phyloP scores from a whole-genome alignment of 164 flowering plant species.

The Macadamia tetraphylla region DNA sequence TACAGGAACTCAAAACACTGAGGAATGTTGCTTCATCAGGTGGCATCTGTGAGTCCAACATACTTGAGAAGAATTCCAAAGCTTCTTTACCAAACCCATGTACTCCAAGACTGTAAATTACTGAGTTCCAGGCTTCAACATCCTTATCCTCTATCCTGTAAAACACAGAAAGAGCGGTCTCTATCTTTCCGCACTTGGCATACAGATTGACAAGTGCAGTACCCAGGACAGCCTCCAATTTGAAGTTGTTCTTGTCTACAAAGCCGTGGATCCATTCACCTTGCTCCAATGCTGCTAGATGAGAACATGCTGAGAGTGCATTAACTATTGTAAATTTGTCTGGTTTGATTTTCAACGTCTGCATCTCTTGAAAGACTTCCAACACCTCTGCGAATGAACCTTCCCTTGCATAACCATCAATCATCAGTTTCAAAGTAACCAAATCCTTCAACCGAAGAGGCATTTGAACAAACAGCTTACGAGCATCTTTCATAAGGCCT shows the following conservation, averaged over 20 bases:
- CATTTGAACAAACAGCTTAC: too few species aligned
- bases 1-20: too few species aligned
- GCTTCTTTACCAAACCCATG: too few species aligned
- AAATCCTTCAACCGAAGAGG: background rate
- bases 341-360: too few species aligned
- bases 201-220: slow-evolving; percentile 4
- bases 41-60: too few species aligned
- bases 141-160: background rate
- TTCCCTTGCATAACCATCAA: background rate
- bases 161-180: slow-evolving; percentile 3
- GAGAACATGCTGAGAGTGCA: background rate
- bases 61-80: too few species aligned
- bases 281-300: background rate
- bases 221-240: background rate
- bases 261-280: background rate
- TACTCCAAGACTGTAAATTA: too few species aligned
- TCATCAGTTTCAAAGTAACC: background rate
- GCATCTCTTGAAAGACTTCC: too few species aligned
- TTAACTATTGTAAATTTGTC: background rate
- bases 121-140: background rate
- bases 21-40: too few species aligned
- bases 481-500: too few species aligned
- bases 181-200: background rate
- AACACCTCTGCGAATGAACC: too few species aligned
- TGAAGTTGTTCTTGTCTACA: background rate